Evolutionary conservation across 805 yeast genomes (phyloP), one percentile per base, ranked within the genome.

Genomic region (Millerozyma acaciae): DNA sequence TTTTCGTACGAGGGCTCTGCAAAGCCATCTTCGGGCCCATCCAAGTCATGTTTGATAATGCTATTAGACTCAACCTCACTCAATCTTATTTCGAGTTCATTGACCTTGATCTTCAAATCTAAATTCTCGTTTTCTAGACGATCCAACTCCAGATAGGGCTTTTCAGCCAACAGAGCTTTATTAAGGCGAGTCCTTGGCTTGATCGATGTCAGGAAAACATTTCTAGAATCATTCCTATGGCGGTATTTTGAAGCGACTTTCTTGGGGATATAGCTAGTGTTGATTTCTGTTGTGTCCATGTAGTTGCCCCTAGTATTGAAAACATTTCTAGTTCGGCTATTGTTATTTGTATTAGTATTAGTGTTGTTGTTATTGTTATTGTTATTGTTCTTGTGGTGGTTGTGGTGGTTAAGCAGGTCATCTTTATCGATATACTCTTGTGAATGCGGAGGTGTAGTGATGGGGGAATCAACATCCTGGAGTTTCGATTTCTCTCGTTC

Each of bases 391-490:
- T n/a, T n/a, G n/a, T n/a, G n/a, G n/a, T n/a, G n/a, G n/a, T n/a
- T n/a, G n/a, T n/a, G n/a, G 15, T 14, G 8, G 25, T 19, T 18
- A 16, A 33, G 16, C 29, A 29, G 23, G 21, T 32, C 29, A 7
- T 25, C 22, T 15, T 28, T 3, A 10, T 39, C 15, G 25, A 41
- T 27, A 16, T 40, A 30, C 32, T 53, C 56, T 33, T 44, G 49
- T 18, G 65, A 59, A 8, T 40, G 49, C 1, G 68, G 66, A 3
- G 65, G 65, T 3, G 65, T 53, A 3, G 66, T 60, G 7, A 44
- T 43, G 12, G 65, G 63, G 8, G 62, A 50, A n/a, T 30, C 44
- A 12, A 34, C 38, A 7, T 40, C 41, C n/a, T n/a, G 26, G 13
- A 15, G 7, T 15, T 23, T 12, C 6, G 26, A 23, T 23, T n/a